Evolutionary conservation across 2,329 filamentous ascomycete species (phyloP), one percentile per base, ranked within the genome.

Genomic region (Monosporascus sp.): DNA sequence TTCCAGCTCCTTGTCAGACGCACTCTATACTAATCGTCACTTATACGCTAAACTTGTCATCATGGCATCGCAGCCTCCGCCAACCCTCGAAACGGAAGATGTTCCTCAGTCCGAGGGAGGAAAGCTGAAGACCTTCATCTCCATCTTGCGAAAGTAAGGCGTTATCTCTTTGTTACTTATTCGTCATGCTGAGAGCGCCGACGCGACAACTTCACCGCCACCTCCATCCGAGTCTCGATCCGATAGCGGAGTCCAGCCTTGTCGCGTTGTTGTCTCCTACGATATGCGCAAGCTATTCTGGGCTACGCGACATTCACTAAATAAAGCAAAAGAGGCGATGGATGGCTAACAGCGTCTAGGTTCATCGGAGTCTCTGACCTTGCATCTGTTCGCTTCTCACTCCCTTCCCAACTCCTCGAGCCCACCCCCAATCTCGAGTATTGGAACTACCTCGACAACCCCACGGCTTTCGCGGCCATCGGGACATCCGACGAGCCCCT

Each of bases 401-500:
- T 99, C 49, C 94, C 94, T 22, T 91, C 94, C 49, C 93, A 97
- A 72, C 84, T 99, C 44, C 82, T 99, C 65, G 94, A 99, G 71
- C 94, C 94, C 37, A 95, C 90, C 4, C 94, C 94, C 50, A 99
- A 99, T 70, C 78, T 99, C 68, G 94, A 99, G 76, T 99, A 97
- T 75, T 99, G 94, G 94, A 95, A 95, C 66, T 99, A 99, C 67
- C 80, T 99, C 68, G 94, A 99, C 72, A 84, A 91, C 62, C 93
- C 93, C 22, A 95, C 96, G 71, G 90, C 92, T 47, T 97, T 99
- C 59, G 74, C 84, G 59, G 82, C 81, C 46, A 87, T 87, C 64
- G 94, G 93, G 63, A 93, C 93, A 63, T 94, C 93, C 18, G 89
- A 97, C 62, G 90, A 97, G 62, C 83, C 88, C 11, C 77, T 97